Conservation (phyloP, 1,139 yeast genomes). For the Taphrina communis region DNA sequence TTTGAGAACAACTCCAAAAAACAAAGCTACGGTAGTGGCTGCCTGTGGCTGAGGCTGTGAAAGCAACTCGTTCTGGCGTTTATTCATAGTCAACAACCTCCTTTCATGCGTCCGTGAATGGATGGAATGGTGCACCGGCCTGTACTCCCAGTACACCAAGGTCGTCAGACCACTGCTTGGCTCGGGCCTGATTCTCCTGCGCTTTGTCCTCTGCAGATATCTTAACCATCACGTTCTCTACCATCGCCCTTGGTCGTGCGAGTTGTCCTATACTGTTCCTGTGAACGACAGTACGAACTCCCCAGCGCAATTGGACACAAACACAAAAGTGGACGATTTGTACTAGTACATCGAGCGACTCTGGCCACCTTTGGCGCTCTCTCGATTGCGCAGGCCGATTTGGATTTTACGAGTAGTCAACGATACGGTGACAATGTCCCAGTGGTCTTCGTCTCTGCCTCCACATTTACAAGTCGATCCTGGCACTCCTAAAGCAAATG, state of each 20-base stretch:
- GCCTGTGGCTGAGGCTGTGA: neutral
- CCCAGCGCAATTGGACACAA: no score
- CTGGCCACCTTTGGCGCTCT: no score
- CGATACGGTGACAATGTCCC: conserved; percentile 8
- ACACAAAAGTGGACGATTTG: no score
- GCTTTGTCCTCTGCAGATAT: neutral
- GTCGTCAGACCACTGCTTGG: neutral
- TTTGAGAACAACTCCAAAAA: neutral
- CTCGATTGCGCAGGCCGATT: no score
- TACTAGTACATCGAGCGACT: no score
- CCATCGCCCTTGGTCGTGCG: neutral
- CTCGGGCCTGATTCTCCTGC: neutral
- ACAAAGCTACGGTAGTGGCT: neutral
- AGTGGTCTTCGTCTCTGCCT: conserved; percentile 20
- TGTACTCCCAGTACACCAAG: neutral
- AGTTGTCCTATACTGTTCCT: neutral
- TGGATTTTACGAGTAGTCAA: no score
- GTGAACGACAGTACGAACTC: neutral
- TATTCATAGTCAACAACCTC: conserved; percentile 1
- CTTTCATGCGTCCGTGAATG: conserved; percentile 2
- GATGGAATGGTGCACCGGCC: conserved; percentile 8
- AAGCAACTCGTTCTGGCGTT: neutral
- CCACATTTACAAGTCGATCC: conserved; percentile 13
- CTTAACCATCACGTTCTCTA: neutral
- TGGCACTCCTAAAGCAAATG: conserved; percentile 17